Evolutionary conservation across 2,329 filamentous ascomycete genomes (phyloP), one percentile per base, ranked within the genome.

Genomic region (Monosporascus sp.): DNA sequence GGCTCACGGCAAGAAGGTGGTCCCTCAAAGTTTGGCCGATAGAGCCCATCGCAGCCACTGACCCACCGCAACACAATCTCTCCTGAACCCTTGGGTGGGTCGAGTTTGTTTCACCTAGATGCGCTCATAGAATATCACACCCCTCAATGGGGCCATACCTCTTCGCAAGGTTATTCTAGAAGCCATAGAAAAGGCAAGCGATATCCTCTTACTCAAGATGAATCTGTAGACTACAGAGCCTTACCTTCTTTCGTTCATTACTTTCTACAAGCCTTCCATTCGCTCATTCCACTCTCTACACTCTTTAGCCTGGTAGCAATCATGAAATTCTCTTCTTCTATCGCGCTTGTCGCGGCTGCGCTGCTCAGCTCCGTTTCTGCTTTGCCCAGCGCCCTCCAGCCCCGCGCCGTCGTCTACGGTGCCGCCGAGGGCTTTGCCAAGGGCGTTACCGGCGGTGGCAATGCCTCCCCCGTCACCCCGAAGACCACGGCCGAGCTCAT

Each of bases 381-480:
- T 11, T 26, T 26, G 5, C 51, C 51, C 17, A 14, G 31, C 47
- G 31, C 49, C 27, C 49, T 53, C 27, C 46, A 48, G 27, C 51
- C 37, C 16, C 46, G 54, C 7, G 66, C 60, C 19, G 55, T 60
- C 50, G 70, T 73, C 35, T 62, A 61, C 37, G 70, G 71, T 48
- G 53, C 67, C n/a, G 69, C 72, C 9, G 68, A 74, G 55, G 72
- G 72, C 16, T 74, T 75, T 56, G 71, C 68, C 52, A 67, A 68
- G 52, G 78, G 79, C 49, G 78, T 81, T 27, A 86, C 82, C 24
- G 83, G 83, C 37, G 83, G 83, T 62, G 81, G 81, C 51, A 72
- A 60, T 55, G 81, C 78, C 26, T 67, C 72, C 7, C 65, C 79
- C 27, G 79, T 79, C 24, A 78, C 80, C 60, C 82, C 81, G 17